Conservation (phyloP, 1,284 basidiomycete species). For the Cutaneotrichosporon sp. region DNA sequence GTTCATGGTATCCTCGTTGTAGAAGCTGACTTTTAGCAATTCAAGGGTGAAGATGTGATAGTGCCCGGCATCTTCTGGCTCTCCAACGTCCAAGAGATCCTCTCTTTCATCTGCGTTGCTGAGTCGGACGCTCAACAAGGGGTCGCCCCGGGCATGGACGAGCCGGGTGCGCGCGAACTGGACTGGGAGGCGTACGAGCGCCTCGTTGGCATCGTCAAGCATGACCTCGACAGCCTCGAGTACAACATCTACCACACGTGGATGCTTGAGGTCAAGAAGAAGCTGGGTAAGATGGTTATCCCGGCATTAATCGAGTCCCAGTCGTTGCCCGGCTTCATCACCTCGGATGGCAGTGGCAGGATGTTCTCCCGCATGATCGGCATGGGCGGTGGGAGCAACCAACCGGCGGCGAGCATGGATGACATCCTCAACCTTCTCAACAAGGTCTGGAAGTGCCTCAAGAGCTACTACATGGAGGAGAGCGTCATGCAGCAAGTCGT, state of each 20-base stretch:
- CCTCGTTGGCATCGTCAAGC: conserved; percentile 95
- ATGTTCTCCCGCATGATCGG: conserved; percentile 87
- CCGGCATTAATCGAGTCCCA: conserved; percentile 98
- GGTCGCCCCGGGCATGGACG: conserved; percentile 94
- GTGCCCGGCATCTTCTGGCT: conserved; percentile 98
- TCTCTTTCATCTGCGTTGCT: conserved; percentile 98
- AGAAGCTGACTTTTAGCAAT: conserved; percentile 54
- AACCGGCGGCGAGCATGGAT: conserved; percentile 97
- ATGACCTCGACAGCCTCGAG: conserved; percentile 96
- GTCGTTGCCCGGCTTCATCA: conserved; percentile 96
- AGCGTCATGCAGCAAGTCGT: conserved; percentile 96
- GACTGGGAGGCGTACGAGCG: conserved; percentile 98
- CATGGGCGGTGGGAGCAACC: conserved; percentile 66
- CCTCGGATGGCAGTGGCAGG: conserved; percentile 82
- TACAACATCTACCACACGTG: conserved; percentile 99
- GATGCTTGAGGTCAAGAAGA: conserved; percentile 99
- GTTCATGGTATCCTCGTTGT: conserved; percentile 38
- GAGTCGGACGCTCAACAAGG: conserved; percentile 98
- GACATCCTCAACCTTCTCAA: conserved; percentile 96
- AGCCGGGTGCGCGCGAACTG: conserved; percentile 87
- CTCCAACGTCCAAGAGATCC: conserved; percentile 99
- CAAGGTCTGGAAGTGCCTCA: conserved; percentile 97
- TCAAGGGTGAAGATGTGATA: conserved; percentile 91
- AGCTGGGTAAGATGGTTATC: conserved; percentile 96
- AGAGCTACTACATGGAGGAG: conserved; percentile 99